Base-by-base conservation (phyloP, 1,284 basidiomycete species). In the Chalciporus sp. region DNA sequence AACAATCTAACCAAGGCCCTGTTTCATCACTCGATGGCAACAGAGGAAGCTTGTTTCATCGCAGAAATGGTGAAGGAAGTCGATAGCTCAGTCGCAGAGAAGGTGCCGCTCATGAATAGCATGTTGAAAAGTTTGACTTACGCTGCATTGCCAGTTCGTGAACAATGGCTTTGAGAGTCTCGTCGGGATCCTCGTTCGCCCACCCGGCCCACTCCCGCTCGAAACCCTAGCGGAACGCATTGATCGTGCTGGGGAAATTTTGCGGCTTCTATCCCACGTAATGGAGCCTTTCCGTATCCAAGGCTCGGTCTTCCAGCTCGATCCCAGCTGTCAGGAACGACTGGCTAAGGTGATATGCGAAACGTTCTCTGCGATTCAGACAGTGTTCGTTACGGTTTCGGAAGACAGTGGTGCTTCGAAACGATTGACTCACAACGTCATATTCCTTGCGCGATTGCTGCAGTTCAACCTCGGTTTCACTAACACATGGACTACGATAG, bases 11-110 rank as follows among this genome's bases (percentile, higher is more conserved):
- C 84, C 1, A 75, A 79, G 3, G 80, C 82, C 61, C 73, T 92
- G 11, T 86, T 92, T 61, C 83, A 82, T 55, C 82, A 88, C 55
- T 82, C 82, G 12, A 84, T 90, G 69, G 82, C 84, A 10, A 80
- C 83, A 0, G 87, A 92, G 61, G 85, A 91, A 68, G 89, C 88
- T 0, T 87, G 86, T 59, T 88, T 91, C 60, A 82, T 92, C 14
- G 87, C 86, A 9, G 86, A 90, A 62, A 86, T 92, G 78, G 79
- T 85, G 31, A 81, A 80, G 57, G 87, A 86, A 29, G 85, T 86
- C 12, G 84, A 85, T 47, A 76, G 73, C 43, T 74, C 76, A 2
- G 83, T 92, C 41, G 85, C 84, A 5, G 77, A 77, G 44, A 90
- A 88, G 81, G 90, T 90, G 23, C 9, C 37, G 27, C 33, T 23